Percentiles rank a stretch among this genome's conserved stretches.
Evolutionary conservation across 2,329 filamentous ascomycete species (phyloP).

Genomic region (Cercospora sp.): DNA sequence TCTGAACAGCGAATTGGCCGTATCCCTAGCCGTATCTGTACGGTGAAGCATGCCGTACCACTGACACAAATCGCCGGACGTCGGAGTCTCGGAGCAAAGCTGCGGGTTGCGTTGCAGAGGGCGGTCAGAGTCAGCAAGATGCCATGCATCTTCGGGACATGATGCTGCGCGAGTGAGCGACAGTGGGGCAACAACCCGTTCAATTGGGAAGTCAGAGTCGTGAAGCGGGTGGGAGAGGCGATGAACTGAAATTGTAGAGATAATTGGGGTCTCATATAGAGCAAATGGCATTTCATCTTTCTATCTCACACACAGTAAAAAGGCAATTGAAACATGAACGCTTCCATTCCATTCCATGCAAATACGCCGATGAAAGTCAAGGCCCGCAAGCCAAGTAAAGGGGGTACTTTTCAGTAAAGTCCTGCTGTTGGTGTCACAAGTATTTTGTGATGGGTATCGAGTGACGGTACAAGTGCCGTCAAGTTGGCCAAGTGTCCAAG

Average conservation of each 20-base stretch:
- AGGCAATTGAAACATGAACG: not conserved
- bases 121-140: not conserved
- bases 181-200: not conserved
- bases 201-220: not conserved
- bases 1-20: not conserved
- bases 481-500: not conserved
- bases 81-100: not conserved
- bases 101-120: not conserved
- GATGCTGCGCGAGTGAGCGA: not conserved
- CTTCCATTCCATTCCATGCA: not conserved
- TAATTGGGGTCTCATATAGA: not conserved
- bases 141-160: not conserved
- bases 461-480: slow-evolving; percentile 8
- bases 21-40: not conserved
- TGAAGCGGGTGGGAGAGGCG: not conserved
- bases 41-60: not conserved
- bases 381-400: not conserved
- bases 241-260: not conserved
- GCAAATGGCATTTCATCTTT: not conserved
- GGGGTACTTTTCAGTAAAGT: slow-evolving; percentile 1
- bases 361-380: not conserved
- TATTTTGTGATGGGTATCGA: slow-evolving; percentile 18
- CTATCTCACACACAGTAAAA: slow-evolving; percentile 1
- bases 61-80: not conserved
- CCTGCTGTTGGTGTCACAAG: not conserved